These are phyloP conservation scores for Echria macrotheca DNA, from an alignment of 495 filamentous ascomycete genomes.

Conservation along the genomic window DNA sequence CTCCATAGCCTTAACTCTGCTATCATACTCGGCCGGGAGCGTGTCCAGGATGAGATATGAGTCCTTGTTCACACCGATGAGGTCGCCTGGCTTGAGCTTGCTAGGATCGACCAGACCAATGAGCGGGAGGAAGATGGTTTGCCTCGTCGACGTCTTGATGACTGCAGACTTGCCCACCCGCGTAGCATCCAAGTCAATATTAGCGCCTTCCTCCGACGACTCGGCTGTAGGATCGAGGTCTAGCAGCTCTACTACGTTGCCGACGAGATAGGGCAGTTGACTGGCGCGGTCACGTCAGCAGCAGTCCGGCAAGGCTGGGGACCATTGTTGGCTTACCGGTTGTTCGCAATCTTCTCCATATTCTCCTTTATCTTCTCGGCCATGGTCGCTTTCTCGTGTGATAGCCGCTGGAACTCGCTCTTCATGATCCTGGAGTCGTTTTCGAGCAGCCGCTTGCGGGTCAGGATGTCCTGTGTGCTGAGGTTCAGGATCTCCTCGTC, in stretches of 20 bases:
- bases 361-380: conserved; percentile 99
- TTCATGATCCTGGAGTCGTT: conserved; percentile 98
- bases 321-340: conserved; percentile 57
- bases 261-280: conserved; percentile 96
- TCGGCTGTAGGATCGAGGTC: conserved; percentile 96
- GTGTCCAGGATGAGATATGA: conserved; percentile 99
- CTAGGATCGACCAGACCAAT: conserved; percentile 96
- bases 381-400: conserved; percentile 92
- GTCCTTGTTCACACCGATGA: conserved; percentile 99
- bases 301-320: not conserved
- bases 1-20: conserved; percentile 99
- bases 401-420: conserved; percentile 90
- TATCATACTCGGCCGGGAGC: conserved; percentile 98
- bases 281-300: conserved; percentile 40
- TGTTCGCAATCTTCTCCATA: conserved; percentile 97
- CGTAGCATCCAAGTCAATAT: conserved; percentile 96
- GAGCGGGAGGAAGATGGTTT: conserved; percentile 97
- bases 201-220: conserved; percentile 93
- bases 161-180: conserved; percentile 96
- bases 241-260: conserved; percentile 94
- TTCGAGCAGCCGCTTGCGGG: conserved; percentile 79
- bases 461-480: conserved; percentile 89
- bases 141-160: conserved; percentile 98
- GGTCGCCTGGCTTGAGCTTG: conserved; percentile 85
- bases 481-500: conserved; percentile 87